Evolutionary conservation across 176 grass and related monocot genomes (phyloP), one percentile per base, ranked within the genome.

Genomic region (Phyllostachys edulis): DNA sequence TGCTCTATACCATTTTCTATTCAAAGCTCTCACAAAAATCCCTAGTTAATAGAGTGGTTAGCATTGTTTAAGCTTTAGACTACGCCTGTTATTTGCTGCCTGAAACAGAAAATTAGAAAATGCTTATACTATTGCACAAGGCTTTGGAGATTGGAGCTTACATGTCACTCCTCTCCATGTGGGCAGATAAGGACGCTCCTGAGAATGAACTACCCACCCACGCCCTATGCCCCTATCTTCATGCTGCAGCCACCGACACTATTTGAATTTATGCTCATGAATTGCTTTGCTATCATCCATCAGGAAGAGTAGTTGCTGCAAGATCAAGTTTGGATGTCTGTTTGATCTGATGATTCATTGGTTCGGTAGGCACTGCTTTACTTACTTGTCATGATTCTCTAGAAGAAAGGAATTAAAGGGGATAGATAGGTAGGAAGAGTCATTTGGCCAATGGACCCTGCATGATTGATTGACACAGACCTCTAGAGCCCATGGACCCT

Each of bases 121-220:
- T 86, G 80, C 32, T 24, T 85, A 49, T 57, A 9, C 12, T 18
- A 75, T 5, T 7, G 41, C 18, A 56, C 23, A 66, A 11, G 45
- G 50, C 71, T 86, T 71, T 45, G 73, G 57, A 13, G 27, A n/a
- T n/a, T 18, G 56, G 15, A 85, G 51, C 77, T 89, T 64, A 45
- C 60, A 47, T 42, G 49, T 52, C 68, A 63, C 80, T 21, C 61
- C 51, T 15, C 63, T 84, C 85, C 89, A 87, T 64, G 80, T 87
- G 84, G 50, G 38, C 50, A 75, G 80, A 87, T 79, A 72, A 86
- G 83, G 68, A 39, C 73, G 84, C 14, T 44, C 73, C 84, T 75
- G 74, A 67, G n/a, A 52, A 68, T 23, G 17, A 54, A 74, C 57
- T 67, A 44, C 88, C 88, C 88, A 51, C 84, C 84, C 84, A 90